Conservation (phyloP, 208 protist genomes). For the Trichomonas gallinae region DNA sequence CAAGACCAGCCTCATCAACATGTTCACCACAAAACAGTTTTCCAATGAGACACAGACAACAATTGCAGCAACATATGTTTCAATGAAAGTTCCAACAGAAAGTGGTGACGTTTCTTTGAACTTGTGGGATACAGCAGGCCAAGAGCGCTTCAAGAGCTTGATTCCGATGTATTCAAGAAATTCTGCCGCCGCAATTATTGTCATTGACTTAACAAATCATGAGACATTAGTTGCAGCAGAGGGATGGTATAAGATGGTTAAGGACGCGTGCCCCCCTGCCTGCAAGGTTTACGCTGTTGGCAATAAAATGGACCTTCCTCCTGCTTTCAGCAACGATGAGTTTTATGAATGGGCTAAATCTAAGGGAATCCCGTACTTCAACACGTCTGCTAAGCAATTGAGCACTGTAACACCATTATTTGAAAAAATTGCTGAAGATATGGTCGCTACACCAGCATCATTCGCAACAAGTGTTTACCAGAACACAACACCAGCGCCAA, state of each 20-base stretch:
- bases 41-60: not conserved
- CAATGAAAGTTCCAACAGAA: not conserved
- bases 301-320: not conserved
- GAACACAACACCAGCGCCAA: no score
- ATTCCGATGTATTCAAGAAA: constrained; percentile 15
- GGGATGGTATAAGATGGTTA: not conserved
- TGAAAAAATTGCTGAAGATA: not conserved
- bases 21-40: not conserved
- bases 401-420: not conserved
- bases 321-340: not conserved
- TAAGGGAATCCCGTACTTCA: not conserved
- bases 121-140: not conserved
- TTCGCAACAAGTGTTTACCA: not conserved
- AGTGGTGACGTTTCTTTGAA: not conserved
- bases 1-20: not conserved
- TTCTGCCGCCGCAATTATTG: not conserved
- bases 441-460: not conserved
- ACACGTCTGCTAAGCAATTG: not conserved
- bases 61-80: not conserved
- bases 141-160: not conserved
- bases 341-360: not conserved
- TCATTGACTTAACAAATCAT: not conserved
- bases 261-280: not conserved
- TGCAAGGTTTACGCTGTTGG: not conserved
- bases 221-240: not conserved